These are phyloP conservation scores for Musa schizocarpa DNA, from an alignment of 176 grass and related monocot species.

Conservation along the genomic window DNA sequence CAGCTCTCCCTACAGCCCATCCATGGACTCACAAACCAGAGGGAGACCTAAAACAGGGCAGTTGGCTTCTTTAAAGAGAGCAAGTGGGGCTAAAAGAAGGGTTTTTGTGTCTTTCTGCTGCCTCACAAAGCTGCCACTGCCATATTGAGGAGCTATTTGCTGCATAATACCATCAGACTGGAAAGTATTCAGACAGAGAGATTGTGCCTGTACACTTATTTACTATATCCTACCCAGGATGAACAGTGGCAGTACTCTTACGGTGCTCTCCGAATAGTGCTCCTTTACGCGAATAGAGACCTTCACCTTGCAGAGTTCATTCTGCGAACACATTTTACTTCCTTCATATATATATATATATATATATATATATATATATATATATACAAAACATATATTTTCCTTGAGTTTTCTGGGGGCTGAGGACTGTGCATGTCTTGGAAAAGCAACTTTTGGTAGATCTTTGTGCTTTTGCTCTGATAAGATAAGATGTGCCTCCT, in stretches of 20 bases:
- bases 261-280: too few species aligned
- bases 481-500: not conserved
- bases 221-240: too few species aligned
- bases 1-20: conserved; percentile 26
- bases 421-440: not conserved
- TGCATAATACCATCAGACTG: conserved; percentile 1
- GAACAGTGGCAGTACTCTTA: too few species aligned
- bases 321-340: not conserved
- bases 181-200: too few species aligned
- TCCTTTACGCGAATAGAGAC: too few species aligned
- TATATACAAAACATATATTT: not conserved
- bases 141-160: not conserved
- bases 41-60: not conserved
- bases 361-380: too few species aligned
- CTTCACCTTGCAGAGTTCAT: too few species aligned
- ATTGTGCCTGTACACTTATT: too few species aligned
- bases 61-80: not conserved
- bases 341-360: not conserved
- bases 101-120: not conserved
- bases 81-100: not conserved
- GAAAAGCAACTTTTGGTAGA: not conserved
- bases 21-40: not conserved
- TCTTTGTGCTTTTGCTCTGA: not conserved
- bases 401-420: not conserved
- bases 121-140: not conserved